Percentiles rank a stretch among this genome's conserved stretches.
Conservation (phyloP, 768 basidiomycete genomes). For the Mycena metata region DNA sequence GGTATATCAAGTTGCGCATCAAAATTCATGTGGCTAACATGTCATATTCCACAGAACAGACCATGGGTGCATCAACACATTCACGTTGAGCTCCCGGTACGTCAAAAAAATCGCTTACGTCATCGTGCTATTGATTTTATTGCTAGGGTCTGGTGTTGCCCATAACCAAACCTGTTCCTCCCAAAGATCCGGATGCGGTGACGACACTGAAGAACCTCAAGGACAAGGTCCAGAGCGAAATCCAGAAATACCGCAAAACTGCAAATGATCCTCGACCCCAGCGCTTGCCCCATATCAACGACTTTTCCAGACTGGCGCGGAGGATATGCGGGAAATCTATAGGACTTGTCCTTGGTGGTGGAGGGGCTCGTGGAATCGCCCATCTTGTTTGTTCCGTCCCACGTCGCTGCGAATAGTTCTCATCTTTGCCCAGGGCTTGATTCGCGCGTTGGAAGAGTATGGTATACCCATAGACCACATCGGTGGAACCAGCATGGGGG, state of each 20-base stretch:
- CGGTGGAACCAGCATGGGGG: conserved; percentile 91
- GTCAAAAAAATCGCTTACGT: conserved; percentile 33
- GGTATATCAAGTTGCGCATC: conserved; percentile 56
- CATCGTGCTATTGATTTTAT: conserved; percentile 23
- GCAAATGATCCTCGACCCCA: conserved; percentile 74
- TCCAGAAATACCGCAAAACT: conserved; percentile 87
- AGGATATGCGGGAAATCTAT: conserved; percentile 94
- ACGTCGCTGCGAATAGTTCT: conserved; percentile 16
- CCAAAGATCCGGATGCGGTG: conserved; percentile 90
- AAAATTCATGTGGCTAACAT: conserved; percentile 9
- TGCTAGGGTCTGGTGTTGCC: conserved; percentile 80
- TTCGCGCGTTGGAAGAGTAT: conserved; percentile 92
- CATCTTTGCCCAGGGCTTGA: conserved; percentile 75
- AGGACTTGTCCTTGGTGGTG: conserved; percentile 95
- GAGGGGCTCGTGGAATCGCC: conserved; percentile 87
- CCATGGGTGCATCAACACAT: conserved; percentile 98
- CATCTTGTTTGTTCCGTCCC: conserved; percentile 51
- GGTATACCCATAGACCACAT: conserved; percentile 96
- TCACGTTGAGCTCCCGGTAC: conserved; percentile 90
- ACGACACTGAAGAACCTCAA: conserved; percentile 92
- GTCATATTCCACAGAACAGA: conserved; percentile 70
- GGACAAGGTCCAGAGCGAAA: conserved; percentile 89
- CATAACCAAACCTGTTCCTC: conserved; percentile 67
- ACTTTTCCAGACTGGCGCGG: conserved; percentile 93
- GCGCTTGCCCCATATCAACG: conserved; percentile 85